These are phyloP conservation scores for Aspergillus egyptiacus DNA, from an alignment of 495 filamentous ascomycete genomes.

Conservation along the genomic window DNA sequence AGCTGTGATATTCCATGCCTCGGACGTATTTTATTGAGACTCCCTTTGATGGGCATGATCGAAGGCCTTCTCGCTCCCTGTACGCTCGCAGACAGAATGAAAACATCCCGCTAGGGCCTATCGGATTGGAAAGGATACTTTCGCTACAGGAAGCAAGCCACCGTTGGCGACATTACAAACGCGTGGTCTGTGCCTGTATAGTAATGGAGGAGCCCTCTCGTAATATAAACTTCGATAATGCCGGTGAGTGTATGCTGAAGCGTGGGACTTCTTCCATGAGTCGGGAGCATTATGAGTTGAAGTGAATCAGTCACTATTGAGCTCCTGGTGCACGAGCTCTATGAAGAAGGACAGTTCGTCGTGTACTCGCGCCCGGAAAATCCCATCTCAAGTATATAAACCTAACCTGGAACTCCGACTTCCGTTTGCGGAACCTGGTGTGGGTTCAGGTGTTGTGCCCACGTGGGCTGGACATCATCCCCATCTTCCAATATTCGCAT, in stretches of 20 bases:
- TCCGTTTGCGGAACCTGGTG: too few relatives aligned
- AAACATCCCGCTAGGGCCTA: slow-evolving; percentile 57
- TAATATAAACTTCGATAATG: slow-evolving; percentile 12
- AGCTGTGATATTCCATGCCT: slow-evolving; percentile 56
- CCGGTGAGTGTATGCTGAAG: too few relatives aligned
- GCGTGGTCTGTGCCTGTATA: slow-evolving; percentile 30
- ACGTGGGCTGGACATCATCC: slow-evolving; percentile 25
- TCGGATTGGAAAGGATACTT: slow-evolving; percentile 83
- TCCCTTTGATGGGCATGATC: slow-evolving; percentile 65
- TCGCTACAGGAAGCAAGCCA: slow-evolving; percentile 73
- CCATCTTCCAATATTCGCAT: slow-evolving; percentile 30
- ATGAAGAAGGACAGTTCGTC: too few relatives aligned
- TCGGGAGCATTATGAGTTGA: too few relatives aligned
- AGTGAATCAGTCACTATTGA: too few relatives aligned
- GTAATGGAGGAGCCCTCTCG: slow-evolving; percentile 29
- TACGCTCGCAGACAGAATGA: slow-evolving; percentile 50
- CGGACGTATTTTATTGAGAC: slow-evolving; percentile 64
- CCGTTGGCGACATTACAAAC: slow-evolving; percentile 31
- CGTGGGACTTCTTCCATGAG: too few relatives aligned
- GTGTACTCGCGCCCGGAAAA: too few relatives aligned
- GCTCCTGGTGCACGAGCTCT: too few relatives aligned
- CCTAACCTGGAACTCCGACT: too few relatives aligned
- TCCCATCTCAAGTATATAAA: too few relatives aligned
- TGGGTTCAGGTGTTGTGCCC: slow-evolving; percentile 17
- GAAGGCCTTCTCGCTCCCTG: slow-evolving; percentile 60